Percentiles rank a stretch among this genome's conserved stretches.
Conservation (phyloP, 2,329 filamentous ascomycete genomes). For the Fusarium haematococcum region DNA sequence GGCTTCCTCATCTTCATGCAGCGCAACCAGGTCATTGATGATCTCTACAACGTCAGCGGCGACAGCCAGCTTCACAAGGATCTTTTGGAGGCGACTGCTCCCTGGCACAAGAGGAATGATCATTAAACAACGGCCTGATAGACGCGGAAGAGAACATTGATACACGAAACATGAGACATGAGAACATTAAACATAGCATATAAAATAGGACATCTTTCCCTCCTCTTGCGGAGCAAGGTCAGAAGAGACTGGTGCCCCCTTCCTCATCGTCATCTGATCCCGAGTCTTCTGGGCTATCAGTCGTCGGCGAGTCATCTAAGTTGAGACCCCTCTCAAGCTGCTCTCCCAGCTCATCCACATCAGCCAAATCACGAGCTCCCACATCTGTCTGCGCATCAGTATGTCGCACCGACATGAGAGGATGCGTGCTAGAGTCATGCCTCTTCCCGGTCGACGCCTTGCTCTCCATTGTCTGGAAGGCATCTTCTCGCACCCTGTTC, state of each 20-base stretch:
- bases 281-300: constrained; percentile 1
- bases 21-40: constrained; percentile 49
- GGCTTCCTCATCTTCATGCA: constrained; percentile 58
- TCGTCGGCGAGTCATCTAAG: constrained; percentile 1
- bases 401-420: constrained; percentile 15
- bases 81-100: constrained; percentile 54
- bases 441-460: constrained; percentile 42
- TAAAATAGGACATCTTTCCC: not conserved
- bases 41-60: constrained; percentile 52
- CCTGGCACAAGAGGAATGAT: constrained; percentile 55
- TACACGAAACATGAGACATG: not conserved
- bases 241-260: constrained; percentile 9
- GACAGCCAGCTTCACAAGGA: constrained; percentile 53
- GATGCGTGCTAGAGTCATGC: constrained; percentile 49
- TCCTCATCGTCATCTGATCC: constrained; percentile 37
- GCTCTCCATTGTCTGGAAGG: constrained; percentile 43
- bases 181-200: not conserved
- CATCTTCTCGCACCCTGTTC: constrained; percentile 43
- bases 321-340: constrained; percentile 15
- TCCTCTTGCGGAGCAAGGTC: not conserved
- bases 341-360: constrained; percentile 32
- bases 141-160: not conserved
- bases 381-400: constrained; percentile 26
- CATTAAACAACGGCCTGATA: constrained; percentile 39
- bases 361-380: constrained; percentile 6